phyloP scores from a whole-genome alignment of 768 basidiomycete species.

The Podaxis sp. region DNA sequence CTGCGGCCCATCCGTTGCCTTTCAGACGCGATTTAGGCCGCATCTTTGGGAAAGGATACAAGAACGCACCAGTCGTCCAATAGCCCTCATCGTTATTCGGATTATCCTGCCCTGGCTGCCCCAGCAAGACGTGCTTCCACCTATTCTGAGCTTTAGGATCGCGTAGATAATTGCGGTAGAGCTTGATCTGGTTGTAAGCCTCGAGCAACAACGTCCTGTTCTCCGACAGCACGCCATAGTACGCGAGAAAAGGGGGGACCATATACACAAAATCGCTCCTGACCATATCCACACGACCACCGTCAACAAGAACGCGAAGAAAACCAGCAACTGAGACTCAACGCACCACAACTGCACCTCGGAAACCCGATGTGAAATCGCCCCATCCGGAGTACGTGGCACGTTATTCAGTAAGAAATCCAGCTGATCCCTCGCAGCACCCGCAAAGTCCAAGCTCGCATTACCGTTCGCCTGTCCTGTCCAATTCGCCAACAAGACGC shows the following conservation, averaged over 20 bases:
- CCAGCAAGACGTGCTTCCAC: constrained; percentile 78
- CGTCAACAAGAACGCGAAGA: not conserved
- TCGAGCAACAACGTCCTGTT: constrained; percentile 61
- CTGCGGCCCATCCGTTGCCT: constrained; percentile 91
- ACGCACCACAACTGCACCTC: constrained; percentile 73
- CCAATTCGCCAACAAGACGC: constrained; percentile 60
- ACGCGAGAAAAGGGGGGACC: constrained; percentile 86
- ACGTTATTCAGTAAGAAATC: constrained; percentile 56
- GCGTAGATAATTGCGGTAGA: constrained; percentile 68
- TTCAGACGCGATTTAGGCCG: not conserved
- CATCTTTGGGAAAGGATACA: not conserved
- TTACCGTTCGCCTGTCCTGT: constrained; percentile 36
- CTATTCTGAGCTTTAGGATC: constrained; percentile 49
- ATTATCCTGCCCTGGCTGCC: constrained; percentile 22
- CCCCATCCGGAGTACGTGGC: constrained; percentile 70
- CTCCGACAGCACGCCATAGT: constrained; percentile 64
- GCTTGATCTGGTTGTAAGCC: constrained; percentile 68
- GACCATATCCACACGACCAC: not conserved
- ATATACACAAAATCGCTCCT: constrained; percentile 85
- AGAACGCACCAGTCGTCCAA: constrained; percentile 71
- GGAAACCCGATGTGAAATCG: constrained; percentile 73
- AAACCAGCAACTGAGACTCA: not conserved
- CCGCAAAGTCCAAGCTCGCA: constrained; percentile 47
- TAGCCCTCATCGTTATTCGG: constrained; percentile 60
- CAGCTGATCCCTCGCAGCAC: constrained; percentile 66